A percentile compares a stretch with the other conserved stretches of the same genome.
phyloP scores from a whole-genome alignment of 345 rosid genomes.

The Eucalyptus dawsonii region DNA sequence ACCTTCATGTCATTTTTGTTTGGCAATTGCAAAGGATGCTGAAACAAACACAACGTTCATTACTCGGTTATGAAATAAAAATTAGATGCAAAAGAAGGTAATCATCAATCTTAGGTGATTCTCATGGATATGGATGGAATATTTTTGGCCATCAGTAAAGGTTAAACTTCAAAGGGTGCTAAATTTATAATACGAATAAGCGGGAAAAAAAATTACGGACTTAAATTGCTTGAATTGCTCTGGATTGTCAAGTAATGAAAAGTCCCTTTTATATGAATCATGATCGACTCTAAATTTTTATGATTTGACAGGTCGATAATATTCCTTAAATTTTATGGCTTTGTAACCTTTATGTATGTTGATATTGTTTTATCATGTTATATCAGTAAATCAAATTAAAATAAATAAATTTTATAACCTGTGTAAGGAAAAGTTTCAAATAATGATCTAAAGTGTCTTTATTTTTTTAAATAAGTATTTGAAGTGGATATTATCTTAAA shows the following conservation, averaged over 20 bases:
- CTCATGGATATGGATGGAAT: neutral
- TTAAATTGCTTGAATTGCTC: neutral
- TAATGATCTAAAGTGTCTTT: accelerated
- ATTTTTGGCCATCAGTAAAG: neutral
- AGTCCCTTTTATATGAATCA: neutral
- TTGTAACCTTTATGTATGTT: neutral
- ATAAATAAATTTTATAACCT: neutral
- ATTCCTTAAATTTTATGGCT: neutral
- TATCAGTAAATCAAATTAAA: neutral
- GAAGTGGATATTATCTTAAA: accelerated
- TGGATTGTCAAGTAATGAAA: neutral
- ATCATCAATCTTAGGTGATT: neutral
- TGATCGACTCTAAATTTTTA: neutral
- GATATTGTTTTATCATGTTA: neutral
- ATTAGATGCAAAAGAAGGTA: neutral
- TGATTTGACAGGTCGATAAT: neutral
- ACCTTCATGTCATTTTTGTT: neutral
- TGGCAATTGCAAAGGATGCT: neutral
- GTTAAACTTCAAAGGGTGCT: neutral
- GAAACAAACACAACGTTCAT: neutral
- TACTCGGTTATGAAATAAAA: neutral
- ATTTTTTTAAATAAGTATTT: too few relatives aligned
- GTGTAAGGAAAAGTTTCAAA: too few relatives aligned
- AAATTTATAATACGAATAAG: neutral
- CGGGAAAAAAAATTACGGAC: too few relatives aligned